phyloP scores from a whole-genome alignment of 345 rosid species.

The Carallia pectinifolia region DNA sequence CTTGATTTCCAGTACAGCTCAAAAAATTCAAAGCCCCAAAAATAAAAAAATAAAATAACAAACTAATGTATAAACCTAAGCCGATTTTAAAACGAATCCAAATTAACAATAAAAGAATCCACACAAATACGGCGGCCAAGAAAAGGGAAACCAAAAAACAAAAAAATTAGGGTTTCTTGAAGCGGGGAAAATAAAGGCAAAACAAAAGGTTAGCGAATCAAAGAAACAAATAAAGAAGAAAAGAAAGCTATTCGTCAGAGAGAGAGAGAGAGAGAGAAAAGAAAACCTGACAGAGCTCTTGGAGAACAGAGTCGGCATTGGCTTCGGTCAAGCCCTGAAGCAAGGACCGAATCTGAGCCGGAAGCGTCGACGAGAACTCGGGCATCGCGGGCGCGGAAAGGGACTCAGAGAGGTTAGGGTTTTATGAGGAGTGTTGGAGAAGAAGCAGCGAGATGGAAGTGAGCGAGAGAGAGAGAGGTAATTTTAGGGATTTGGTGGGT shows the following conservation, averaged over 20 bases:
- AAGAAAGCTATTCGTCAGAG: too few species aligned
- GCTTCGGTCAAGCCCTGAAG: slow-evolving; percentile 56
- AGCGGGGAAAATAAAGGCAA: not conserved
- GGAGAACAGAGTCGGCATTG: slow-evolving; percentile 53
- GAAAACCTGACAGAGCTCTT: slow-evolving; percentile 62
- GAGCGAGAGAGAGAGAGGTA: slow-evolving; percentile 4
- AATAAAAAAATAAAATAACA: too few species aligned
- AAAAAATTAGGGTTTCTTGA: not conserved
- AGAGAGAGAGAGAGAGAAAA: not conserved
- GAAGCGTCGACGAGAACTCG: slow-evolving; percentile 42
- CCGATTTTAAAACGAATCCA: too few species aligned
- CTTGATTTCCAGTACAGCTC: too few species aligned
- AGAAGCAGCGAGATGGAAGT: slow-evolving; percentile 5
- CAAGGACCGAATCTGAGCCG: slow-evolving; percentile 68
- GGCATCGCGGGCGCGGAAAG: slow-evolving; percentile 41
- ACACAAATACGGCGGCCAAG: too few species aligned
- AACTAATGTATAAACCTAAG: too few species aligned
- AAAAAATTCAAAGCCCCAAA: too few species aligned
- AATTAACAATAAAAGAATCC: too few species aligned
- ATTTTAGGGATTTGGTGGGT: not conserved
- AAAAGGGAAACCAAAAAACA: too few species aligned
- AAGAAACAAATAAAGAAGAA: not conserved
- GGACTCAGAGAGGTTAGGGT: slow-evolving; percentile 15
- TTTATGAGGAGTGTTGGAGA: not conserved
- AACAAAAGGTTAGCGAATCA: not conserved